phyloP scores from a whole-genome alignment of 257 asterid species.

The Forsythia suspensa region DNA sequence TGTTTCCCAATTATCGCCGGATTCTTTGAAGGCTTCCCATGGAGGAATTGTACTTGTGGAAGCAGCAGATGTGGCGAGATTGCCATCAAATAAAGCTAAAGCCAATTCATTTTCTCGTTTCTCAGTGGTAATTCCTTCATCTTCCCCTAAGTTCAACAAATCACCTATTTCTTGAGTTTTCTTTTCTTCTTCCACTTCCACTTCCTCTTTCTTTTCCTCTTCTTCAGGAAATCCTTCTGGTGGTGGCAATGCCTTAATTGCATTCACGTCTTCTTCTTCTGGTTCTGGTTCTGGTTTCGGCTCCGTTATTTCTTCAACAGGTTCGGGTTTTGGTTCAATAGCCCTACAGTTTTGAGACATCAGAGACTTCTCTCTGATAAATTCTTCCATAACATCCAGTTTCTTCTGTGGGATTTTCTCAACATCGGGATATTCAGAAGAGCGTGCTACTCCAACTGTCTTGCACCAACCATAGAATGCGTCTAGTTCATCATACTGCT shows the following conservation, averaged over 20 bases:
- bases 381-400: slow-evolving; percentile 87
- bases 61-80: slow-evolving; percentile 29
- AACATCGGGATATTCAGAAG: slow-evolving; percentile 81
- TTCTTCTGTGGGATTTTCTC: slow-evolving; percentile 70
- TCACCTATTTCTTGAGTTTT: slow-evolving; percentile 55
- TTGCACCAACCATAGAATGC: slow-evolving; percentile 72
- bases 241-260: slow-evolving; percentile 76
- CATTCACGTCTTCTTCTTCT: slow-evolving; percentile 44
- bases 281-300: slow-evolving; percentile 39
- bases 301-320: not conserved
- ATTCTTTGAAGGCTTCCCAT: slow-evolving; percentile 81
- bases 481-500: slow-evolving; percentile 87
- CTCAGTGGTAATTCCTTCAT: slow-evolving; percentile 47
- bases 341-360: slow-evolving; percentile 31
- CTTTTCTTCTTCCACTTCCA: not conserved
- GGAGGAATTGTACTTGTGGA: slow-evolving; percentile 39
- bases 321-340: slow-evolving; percentile 31
- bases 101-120: slow-evolving; percentile 71
- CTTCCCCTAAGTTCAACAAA: slow-evolving; percentile 65
- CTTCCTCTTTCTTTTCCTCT: slow-evolving; percentile 28
- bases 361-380: slow-evolving; percentile 57
- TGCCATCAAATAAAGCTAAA: slow-evolving; percentile 74
- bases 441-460: slow-evolving; percentile 58
- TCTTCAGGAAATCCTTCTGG: slow-evolving; percentile 42
- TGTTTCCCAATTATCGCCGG: slow-evolving; percentile 80